Percentiles rank a stretch among this genome's conserved stretches.
Evolutionary conservation across 164 flowering plant species (phyloP).

Genomic region (Sextonia rubra): DNA sequence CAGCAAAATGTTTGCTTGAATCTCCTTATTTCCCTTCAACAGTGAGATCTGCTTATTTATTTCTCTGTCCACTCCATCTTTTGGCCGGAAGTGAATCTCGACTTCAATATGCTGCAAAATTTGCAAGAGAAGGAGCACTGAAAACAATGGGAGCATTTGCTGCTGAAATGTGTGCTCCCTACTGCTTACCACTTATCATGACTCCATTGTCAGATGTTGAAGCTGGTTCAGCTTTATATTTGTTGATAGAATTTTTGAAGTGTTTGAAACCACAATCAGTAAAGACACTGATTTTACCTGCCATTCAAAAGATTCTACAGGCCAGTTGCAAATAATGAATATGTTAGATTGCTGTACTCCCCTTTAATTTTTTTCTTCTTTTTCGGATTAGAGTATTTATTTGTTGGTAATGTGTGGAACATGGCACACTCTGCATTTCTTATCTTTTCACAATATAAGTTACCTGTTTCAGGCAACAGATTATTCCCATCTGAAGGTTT

Average conservation of each 20-base stretch:
- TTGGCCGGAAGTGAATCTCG: constrained; percentile 58
- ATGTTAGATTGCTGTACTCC: background rate
- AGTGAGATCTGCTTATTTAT: constrained; percentile 70
- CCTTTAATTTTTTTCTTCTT: constrained; percentile 20
- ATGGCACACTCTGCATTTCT: background rate
- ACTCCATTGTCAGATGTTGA: constrained; percentile 53
- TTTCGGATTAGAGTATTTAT: constrained; percentile 34
- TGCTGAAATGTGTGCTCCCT: constrained; percentile 86
- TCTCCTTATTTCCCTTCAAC: constrained; percentile 81
- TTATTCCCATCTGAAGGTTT: constrained; percentile 83
- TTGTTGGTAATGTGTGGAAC: background rate
- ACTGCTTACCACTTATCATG: constrained; percentile 61
- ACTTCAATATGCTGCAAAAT: constrained; percentile 73
- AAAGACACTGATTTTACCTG: constrained; percentile 55
- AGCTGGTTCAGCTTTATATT: constrained; percentile 66
- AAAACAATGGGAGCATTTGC: constrained; percentile 81
- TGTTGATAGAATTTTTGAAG: constrained; percentile 73
- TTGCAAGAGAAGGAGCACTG: constrained; percentile 75
- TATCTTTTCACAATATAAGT: constrained; percentile 8
- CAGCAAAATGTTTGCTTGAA: constrained; percentile 72
- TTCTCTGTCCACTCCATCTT: constrained; percentile 81
- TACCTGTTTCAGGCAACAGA: constrained; percentile 59
- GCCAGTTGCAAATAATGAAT: constrained; percentile 39
- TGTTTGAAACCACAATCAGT: constrained; percentile 62
- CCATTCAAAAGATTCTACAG: constrained; percentile 88